phyloP scores from a whole-genome alignment of 345 rosid species.

The Melaleuca quinquenervia region DNA sequence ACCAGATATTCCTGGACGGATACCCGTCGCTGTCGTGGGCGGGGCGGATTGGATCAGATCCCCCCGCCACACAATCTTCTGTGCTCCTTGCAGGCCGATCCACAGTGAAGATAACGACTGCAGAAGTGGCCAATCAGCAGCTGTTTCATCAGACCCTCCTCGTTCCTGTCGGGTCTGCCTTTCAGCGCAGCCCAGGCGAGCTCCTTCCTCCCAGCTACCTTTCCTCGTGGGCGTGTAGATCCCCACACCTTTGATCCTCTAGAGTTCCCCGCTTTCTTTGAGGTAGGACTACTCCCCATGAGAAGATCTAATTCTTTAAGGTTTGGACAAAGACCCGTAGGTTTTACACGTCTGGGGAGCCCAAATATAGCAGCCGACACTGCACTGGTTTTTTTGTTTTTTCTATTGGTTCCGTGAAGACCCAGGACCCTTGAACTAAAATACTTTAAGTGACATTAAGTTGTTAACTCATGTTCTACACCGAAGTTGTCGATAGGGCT shows the following conservation, averaged over 20 bases:
- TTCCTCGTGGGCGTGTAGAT: background rate
- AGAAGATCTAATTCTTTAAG: no score
- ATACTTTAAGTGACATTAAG: no score
- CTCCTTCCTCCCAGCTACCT: background rate
- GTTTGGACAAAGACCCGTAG: background rate
- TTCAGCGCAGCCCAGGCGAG: background rate
- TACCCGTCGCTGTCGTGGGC: background rate
- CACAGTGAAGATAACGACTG: background rate
- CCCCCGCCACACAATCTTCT: no score
- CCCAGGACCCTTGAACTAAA: background rate
- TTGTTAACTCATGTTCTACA: background rate
- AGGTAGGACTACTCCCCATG: background rate
- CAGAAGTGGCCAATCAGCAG: rapidly evolving
- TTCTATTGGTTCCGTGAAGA: background rate
- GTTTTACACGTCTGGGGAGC: background rate
- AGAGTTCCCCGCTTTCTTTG: background rate
- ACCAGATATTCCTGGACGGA: background rate
- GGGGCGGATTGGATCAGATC: no score
- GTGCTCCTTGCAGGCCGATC: background rate
- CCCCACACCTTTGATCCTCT: background rate
- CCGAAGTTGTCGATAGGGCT: background rate
- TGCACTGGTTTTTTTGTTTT: background rate
- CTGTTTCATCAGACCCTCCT: background rate
- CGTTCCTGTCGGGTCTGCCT: background rate
- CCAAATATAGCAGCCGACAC: background rate